Evolutionary conservation across 2,329 filamentous ascomycete genomes (phyloP), one percentile per base, ranked within the genome.

Genomic region (Huntiella moniliformis): DNA sequence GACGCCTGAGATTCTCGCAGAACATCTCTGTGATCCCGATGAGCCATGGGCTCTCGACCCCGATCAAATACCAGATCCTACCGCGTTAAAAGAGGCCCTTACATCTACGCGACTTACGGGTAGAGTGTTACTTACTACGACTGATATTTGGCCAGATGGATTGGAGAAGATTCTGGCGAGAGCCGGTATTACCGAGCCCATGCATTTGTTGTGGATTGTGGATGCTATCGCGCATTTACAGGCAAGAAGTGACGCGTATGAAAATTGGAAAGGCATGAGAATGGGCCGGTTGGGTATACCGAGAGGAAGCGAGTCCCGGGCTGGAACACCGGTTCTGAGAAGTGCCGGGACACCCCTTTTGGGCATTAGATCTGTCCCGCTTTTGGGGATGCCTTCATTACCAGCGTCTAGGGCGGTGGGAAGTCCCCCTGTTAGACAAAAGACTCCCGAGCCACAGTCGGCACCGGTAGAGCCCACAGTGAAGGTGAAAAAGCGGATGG

Each of bases 81-180:
- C 47, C 0, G 42, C 56, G 0, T 65, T 92, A 3, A 71, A 75
- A 48, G 55, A 56, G 15, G 63, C 62, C 4, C 59, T 92, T 4
- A 63, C 67, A 5, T 68, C 77, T 1, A 68, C 83, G 46, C 67
- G 77, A 5, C 64, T 88, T 4, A 73, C 77, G 46, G 83, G 83
- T 1, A 65, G 73, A 38, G 66, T 70, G 0, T 64, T 87, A 0
- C 62, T 88, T 1, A 73, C 69, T 0, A 68, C 61, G 17, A 64
- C 69, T 32, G 42, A 50, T 18, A 38, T 50, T 16, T 64, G 79
- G 8, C 60, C 70, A 16, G 63, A 64, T 35, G 61, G 63, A 1
- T 60, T 76, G 11, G 59, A 64, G 10, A 66, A 75, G 32, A 57
- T 76, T 11, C 65, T 65, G 52, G 51, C 58, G 3, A 70, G 72